These are phyloP conservation scores for Zea mays DNA, from an alignment of 176 grass and related monocot species.

Conservation along the genomic window DNA sequence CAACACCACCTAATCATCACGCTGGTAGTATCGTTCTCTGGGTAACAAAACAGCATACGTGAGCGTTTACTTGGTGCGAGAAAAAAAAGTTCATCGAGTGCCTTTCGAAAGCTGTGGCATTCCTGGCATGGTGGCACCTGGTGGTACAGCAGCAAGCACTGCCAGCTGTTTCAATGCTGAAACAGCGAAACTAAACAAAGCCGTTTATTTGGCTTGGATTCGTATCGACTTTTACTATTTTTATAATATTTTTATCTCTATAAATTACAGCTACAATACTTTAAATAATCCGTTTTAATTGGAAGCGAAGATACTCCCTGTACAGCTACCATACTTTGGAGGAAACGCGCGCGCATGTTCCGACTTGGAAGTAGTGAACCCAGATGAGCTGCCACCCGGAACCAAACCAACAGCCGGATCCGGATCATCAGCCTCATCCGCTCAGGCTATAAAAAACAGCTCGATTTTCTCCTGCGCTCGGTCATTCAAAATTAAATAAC, in stretches of 20 bases:
- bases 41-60: no score
- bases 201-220: no score
- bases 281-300: no score
- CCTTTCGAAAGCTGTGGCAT: not conserved
- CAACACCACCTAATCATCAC: no score
- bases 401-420: not conserved
- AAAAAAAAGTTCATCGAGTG: not conserved
- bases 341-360: slow-evolving; percentile 8
- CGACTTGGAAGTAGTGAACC: not conserved
- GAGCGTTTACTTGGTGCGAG: no score
- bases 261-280: no score
- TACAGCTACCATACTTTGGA: no score
- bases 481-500: no score
- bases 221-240: no score
- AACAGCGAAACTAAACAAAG: not conserved
- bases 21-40: no score
- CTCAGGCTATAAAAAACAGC: not conserved
- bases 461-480: slow-evolving; percentile 1
- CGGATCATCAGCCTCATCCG: slow-evolving; percentile 12
- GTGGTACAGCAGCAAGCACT: not conserved
- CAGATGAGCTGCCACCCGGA: slow-evolving; percentile 27
- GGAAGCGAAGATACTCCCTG: no score
- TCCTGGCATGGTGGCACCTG: slow-evolving; percentile 12
- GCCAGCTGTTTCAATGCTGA: not conserved
- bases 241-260: not conserved